phyloP scores from a whole-genome alignment of 352 stramenopile genomes.

The Pythium rishiriense region DNA sequence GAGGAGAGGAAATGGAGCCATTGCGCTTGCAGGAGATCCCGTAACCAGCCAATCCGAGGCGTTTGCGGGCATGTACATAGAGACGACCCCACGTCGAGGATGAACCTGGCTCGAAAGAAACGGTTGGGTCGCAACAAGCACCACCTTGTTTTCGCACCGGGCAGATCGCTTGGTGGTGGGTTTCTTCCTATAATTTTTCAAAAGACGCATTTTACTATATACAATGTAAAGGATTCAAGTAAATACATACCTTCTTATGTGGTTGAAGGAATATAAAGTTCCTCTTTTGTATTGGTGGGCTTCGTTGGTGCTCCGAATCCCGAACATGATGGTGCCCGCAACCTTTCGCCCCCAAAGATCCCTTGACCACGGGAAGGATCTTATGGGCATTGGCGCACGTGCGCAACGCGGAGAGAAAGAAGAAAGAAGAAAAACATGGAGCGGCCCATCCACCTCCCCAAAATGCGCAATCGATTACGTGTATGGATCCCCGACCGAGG shows the following conservation, averaged over 20 bases:
- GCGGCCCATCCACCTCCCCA: too few relatives aligned
- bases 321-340: neutral
- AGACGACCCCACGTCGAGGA: conserved; percentile 13
- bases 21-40: too few relatives aligned
- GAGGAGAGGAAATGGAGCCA: neutral
- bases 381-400: conserved; percentile 1
- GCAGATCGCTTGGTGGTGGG: neutral
- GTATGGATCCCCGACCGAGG: too few relatives aligned
- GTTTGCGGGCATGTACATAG: neutral
- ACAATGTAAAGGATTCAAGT: too few relatives aligned
- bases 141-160: conserved; percentile 11
- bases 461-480: too few relatives aligned
- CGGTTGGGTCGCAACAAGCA: conserved; percentile 3
- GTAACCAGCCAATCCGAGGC: conserved; percentile 2
- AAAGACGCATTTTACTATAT: neutral
- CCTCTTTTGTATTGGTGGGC: too few relatives aligned
- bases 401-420: neutral
- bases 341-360: neutral
- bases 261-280: too few relatives aligned
- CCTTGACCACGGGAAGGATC: neutral
- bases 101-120: conserved; percentile 20
- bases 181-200: neutral
- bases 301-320: too few relatives aligned
- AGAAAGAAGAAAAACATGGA: neutral
- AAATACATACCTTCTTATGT: too few relatives aligned